phyloP scores from a whole-genome alignment of 257 asterid genomes.

The Paraleonurus japonicus region DNA sequence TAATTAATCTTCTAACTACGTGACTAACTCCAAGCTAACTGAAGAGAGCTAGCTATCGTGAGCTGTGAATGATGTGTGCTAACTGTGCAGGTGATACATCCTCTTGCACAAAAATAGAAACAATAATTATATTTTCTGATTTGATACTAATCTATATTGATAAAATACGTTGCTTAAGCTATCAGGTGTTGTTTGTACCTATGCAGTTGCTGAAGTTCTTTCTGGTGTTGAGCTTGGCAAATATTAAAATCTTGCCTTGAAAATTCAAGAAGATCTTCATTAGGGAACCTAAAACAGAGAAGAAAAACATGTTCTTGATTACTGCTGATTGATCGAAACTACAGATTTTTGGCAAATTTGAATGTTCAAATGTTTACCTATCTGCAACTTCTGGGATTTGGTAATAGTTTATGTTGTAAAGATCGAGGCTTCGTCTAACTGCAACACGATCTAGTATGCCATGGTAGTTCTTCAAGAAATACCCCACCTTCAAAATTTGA shows the following conservation, averaged over 20 bases:
- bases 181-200: conserved; percentile 26
- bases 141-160: no score
- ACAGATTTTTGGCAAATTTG: background rate
- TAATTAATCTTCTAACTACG: no score
- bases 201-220: conserved; percentile 41
- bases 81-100: no score
- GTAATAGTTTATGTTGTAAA: conserved; percentile 22
- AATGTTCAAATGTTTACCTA: conserved; percentile 23
- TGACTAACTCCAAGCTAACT: no score
- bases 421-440: conserved; percentile 30
- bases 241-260: conserved; percentile 34
- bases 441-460: conserved; percentile 28
- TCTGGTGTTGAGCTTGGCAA: conserved; percentile 40
- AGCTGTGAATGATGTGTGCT: no score
- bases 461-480: conserved; percentile 34
- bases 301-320: background rate
- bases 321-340: no score
- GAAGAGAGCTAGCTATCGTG: no score
- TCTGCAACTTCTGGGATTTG: conserved; percentile 27
- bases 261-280: conserved; percentile 30
- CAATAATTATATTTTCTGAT: no score
- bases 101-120: no score
- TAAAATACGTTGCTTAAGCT: background rate
- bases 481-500: conserved; percentile 29
- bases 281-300: conserved; percentile 28